phyloP scores from a whole-genome alignment of 192 early-diverging fungal species.

The Endogone sp. region DNA sequence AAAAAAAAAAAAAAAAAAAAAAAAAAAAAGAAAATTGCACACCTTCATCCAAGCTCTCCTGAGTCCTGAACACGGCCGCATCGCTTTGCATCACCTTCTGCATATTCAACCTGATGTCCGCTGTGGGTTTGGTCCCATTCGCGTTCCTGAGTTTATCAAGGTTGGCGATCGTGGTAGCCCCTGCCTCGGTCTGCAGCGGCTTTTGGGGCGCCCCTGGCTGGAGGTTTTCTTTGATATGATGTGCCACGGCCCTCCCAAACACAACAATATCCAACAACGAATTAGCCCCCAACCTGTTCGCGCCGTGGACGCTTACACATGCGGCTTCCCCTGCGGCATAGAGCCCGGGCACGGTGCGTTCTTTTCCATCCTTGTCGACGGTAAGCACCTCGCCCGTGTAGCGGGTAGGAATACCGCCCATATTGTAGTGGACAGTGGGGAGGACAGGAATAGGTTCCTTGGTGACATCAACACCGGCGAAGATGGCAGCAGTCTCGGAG shows the following conservation, averaged over 20 bases:
- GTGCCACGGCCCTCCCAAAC: conserved; percentile 94
- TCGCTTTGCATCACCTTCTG: conserved; percentile 98
- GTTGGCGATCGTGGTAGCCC: conserved; percentile 87
- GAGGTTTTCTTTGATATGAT: conserved; percentile 89
- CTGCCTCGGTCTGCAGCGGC: conserved; percentile 79
- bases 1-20: neutral
- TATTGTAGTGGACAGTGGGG: conserved; percentile 99
- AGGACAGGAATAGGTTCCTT: conserved; percentile 99
- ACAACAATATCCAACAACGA: conserved; percentile 98
- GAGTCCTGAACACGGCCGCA: conserved; percentile 96
- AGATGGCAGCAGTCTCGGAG: conserved; percentile 98
- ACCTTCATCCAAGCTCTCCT: conserved; percentile 82
- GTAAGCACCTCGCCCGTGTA: conserved; percentile 96
- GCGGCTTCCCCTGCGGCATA: conserved; percentile 99
- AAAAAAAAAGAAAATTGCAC: neutral
- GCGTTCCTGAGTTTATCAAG: conserved; percentile 92
- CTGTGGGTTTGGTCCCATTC: conserved; percentile 72
- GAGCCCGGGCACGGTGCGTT: conserved; percentile 91
- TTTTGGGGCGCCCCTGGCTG: conserved; percentile 85
- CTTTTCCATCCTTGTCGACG: conserved; percentile 75
- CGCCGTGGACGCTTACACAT: conserved; percentile 97
- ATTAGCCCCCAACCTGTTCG: conserved; percentile 98
- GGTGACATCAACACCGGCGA: conserved; percentile 98
- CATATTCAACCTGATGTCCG: conserved; percentile 90
- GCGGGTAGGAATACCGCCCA: conserved; percentile 97